A percentile compares a stretch with the other conserved stretches of the same genome.
Conservation (phyloP, 768 basidiomycete genomes). For the Butyriboletus loyo region DNA sequence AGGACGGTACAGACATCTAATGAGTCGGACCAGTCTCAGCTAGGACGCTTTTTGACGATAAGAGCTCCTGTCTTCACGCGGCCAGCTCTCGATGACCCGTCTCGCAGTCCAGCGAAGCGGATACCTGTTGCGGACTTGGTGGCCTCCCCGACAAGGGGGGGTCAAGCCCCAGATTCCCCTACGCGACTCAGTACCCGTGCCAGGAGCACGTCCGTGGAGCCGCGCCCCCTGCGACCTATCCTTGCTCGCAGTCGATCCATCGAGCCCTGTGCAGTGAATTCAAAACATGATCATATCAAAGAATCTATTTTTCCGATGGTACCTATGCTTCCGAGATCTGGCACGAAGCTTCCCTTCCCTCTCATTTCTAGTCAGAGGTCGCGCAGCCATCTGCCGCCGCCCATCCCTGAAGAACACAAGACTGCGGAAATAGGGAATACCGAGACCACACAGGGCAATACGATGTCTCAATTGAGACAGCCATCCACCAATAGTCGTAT, state of each 20-base stretch:
- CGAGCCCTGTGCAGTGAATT: constrained; percentile 17
- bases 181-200: constrained; percentile 18
- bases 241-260: constrained; percentile 30
- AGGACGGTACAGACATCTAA: constrained; percentile 39
- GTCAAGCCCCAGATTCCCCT: constrained; percentile 13
- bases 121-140: constrained; percentile 28
- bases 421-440: background rate
- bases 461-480: constrained; percentile 50
- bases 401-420: constrained; percentile 36
- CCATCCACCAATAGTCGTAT: constrained; percentile 50
- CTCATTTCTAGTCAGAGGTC: constrained; percentile 22
- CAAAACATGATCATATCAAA: constrained; percentile 9
- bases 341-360: constrained; percentile 28
- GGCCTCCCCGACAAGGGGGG: constrained; percentile 24
- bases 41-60: constrained; percentile 11
- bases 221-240: constrained; percentile 16
- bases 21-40: constrained; percentile 18
- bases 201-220: constrained; percentile 37
- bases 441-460: constrained; percentile 18
- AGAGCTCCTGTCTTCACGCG: constrained; percentile 40
- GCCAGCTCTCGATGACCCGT: constrained; percentile 37
- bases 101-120: constrained; percentile 35
- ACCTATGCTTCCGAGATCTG: constrained; percentile 3
- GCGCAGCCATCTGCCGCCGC: constrained; percentile 16
- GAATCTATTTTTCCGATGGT: constrained; percentile 22